phyloP scores from a whole-genome alignment of 2,329 filamentous ascomycete genomes.

The Calonectria honghensis region DNA sequence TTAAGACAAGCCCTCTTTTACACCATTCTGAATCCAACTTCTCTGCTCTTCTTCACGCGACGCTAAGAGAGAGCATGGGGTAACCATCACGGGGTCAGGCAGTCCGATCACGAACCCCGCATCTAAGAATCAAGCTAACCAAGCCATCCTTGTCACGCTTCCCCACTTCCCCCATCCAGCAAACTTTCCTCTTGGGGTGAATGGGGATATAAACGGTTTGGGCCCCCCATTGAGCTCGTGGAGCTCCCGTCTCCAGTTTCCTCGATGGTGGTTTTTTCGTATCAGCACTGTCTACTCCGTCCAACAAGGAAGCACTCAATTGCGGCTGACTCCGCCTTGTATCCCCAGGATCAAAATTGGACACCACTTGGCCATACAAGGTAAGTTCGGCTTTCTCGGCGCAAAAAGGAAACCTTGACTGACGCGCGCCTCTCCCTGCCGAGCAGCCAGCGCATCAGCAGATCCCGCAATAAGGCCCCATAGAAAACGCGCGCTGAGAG shows the following conservation, averaged over 20 bases:
- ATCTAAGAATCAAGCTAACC: neutral
- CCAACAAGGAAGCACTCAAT: neutral
- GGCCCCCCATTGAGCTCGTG: neutral
- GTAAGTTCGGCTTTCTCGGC: neutral
- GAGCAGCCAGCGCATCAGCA: too few species aligned
- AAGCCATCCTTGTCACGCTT: neutral
- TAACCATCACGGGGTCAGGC: neutral
- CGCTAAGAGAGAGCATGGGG: neutral
- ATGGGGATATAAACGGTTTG: neutral
- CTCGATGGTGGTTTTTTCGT: neutral
- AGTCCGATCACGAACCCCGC: constrained; percentile 1
- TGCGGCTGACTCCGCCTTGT: neutral
- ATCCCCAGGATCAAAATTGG: neutral
- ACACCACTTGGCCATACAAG: neutral
- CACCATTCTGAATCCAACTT: neutral
- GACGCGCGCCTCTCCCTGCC: too few species aligned
- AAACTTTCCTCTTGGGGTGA: constrained; percentile 5
- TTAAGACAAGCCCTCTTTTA: neutral
- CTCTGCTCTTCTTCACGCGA: neutral
- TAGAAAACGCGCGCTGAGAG: neutral
- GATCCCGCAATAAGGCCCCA: neutral
- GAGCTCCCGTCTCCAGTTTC: neutral
- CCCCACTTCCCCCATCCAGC: constrained; percentile 1
- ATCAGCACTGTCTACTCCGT: neutral
- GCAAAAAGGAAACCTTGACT: neutral